Base-by-base conservation (phyloP, 768 basidiomycete genomes). In the Coprinellus micaceus region DNA sequence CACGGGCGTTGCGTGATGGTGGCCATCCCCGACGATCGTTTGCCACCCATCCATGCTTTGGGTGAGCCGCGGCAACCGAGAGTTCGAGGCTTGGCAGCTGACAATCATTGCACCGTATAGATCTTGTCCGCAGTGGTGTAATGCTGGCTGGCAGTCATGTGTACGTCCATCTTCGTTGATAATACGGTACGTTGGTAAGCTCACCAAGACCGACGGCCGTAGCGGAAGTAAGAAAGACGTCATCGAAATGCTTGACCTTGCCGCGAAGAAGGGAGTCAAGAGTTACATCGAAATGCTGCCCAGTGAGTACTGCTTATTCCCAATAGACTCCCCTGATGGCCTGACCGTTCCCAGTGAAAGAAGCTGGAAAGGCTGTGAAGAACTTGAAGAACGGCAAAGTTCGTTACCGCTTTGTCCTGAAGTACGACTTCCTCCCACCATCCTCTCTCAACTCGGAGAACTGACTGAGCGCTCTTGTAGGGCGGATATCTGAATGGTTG, bases 141-240 rank as follows among this genome's bases (percentile, higher is more conserved):
- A 55, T 67, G 29, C 57, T 69, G 33, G 69, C 69, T 25, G 72
- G 69, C 52, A 72, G 71, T 49, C 47, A 62, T 9, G 56, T 70
- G 71, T 74, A 53, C 15, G 61, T 19, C 4, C 24, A 21, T 36
- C 9, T 58, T 60, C 22, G 22, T 4, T 24, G 39, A 19, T 24
- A 26, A 2, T 5, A n/a, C 2, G 19, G 57, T 1, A 61, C 59
- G 28, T 21, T 59, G 13, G 4, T 66, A 12, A 56, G 69, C 25
- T 68, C 66, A 25, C 67, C 66, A 37, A 39, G 71, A 62, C 44
- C n/a, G n/a, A n/a, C n/a, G n/a, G n/a, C n/a, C n/a, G n/a, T n/a
- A 78, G 85, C 45, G 86, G 84, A 37, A 79, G 73, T 66, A 84
- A 82, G 71, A 71, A 76, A 53, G 84, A 86, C 62, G 77, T 74